A percentile compares a stretch with the other conserved stretches of the same genome.
Evolutionary conservation across 257 asterid genomes (phyloP).

Genomic region (Penstemon barbatus): DNA sequence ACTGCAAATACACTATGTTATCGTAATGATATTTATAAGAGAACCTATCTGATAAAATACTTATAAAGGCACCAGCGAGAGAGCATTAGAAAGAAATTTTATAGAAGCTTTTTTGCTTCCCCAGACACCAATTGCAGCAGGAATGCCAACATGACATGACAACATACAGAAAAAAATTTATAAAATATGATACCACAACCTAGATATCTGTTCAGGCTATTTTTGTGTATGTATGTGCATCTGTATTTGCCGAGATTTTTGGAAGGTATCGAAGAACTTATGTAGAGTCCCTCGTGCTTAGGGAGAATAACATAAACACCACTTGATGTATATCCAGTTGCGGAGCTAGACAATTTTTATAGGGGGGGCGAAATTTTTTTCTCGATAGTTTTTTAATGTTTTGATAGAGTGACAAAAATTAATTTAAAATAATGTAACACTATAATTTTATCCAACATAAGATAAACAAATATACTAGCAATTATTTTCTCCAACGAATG

Average conservation of each 20-base stretch:
- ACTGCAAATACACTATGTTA: conserved; percentile 51
- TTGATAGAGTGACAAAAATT: too few relatives aligned
- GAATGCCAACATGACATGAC: background rate
- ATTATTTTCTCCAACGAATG: too few relatives aligned
- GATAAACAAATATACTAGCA: too few relatives aligned
- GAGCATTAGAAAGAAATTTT: conserved; percentile 15
- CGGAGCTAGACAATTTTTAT: too few relatives aligned
- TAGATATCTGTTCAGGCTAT: conserved; percentile 9
- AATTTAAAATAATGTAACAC: too few relatives aligned
- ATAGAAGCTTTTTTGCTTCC: background rate
- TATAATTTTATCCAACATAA: too few relatives aligned
- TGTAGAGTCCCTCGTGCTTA: too few relatives aligned
- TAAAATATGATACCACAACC: background rate
- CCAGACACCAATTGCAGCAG: background rate
- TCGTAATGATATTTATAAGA: conserved; percentile 33
- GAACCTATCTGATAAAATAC: background rate
- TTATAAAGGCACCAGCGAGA: conserved; percentile 12
- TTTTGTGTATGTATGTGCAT: background rate
- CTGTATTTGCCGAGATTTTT: background rate
- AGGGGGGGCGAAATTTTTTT: too few relatives aligned
- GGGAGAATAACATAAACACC: background rate
- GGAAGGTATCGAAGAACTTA: background rate
- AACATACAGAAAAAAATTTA: background rate
- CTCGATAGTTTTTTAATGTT: too few relatives aligned
- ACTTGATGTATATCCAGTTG: background rate